Conservation (phyloP, 768 basidiomycete species). For the Kwoniella botswanensis region DNA sequence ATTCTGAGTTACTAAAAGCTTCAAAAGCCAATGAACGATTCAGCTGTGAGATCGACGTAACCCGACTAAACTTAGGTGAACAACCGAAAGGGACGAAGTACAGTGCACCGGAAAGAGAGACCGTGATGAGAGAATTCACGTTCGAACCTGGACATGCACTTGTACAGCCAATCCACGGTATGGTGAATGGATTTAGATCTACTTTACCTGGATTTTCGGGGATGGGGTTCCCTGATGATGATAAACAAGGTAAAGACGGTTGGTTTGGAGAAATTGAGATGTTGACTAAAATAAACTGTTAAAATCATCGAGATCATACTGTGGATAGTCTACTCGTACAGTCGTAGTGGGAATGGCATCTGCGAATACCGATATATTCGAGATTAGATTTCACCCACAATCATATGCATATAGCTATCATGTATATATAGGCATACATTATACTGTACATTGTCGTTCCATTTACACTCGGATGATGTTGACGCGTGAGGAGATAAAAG, state of each 20-base stretch:
- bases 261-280: background rate
- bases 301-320: no score
- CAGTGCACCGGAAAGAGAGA: background rate
- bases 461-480: background rate
- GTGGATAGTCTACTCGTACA: no score
- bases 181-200: background rate
- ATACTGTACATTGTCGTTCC: no score
- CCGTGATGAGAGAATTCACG: background rate
- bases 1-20: background rate
- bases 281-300: background rate
- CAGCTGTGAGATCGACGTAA: background rate
- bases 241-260: background rate
- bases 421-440: no score
- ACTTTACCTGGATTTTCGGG: background rate
- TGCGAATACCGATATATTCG: no score
- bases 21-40: background rate
- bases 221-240: background rate
- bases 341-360: no score
- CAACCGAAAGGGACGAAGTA: background rate
- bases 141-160: background rate
- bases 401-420: no score
- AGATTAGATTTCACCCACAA: no score
- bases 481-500: background rate
- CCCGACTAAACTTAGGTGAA: background rate
- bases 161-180: background rate